Base-by-base conservation (phyloP, 306 rosid genomes). In the Ormosia semicastrata region DNA sequence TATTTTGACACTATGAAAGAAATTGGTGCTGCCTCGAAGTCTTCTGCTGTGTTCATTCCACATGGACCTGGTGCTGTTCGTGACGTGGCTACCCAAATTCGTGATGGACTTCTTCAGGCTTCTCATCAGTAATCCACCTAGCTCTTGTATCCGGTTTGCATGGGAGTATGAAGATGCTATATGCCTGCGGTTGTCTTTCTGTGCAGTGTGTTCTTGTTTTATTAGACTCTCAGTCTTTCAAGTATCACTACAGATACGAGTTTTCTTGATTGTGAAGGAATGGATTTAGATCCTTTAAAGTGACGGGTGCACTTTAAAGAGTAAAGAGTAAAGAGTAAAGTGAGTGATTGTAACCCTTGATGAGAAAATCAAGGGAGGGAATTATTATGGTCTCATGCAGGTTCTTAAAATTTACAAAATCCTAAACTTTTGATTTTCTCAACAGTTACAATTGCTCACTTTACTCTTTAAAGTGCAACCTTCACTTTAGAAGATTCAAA, bases 41-140 rank as follows among this genome's bases (percentile, higher is more conserved):
- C 99, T 37, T 91, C 97, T 78, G 89, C 99, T n/a, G 99, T 95
- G 80, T 95, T 95, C 74, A 91, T 95, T 44, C 99, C 99, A 43
- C 99, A 95, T 66, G 98, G 99, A 80, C 99, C 99, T 44, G 98
- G 99, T 34, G 90, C 93, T n/a, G 99, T 95, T 72, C 89, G 94
- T 0, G 98, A 95, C 63, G 92, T 95, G 4, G 97, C 98, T 7
- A 15, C 89, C 33, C 99, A 95, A 76, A 95, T 93, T 73, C 97
- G 99, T 6, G 92, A 95, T 56, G 99, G 99, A 50, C 97, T 93
- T 85, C 95, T 95, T 75, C 99, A 93, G 90, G 91, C 74, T 78
- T 72, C 98, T 83, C 83, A 78, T 69, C 73, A 82, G 65, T 86
- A 12, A 17, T 4, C 69, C 66, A 39, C 73, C 67, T 36, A 65